Evolutionary conservation across 306 rosid genomes (phyloP).

Genomic region (Acacia melanoxylon): DNA sequence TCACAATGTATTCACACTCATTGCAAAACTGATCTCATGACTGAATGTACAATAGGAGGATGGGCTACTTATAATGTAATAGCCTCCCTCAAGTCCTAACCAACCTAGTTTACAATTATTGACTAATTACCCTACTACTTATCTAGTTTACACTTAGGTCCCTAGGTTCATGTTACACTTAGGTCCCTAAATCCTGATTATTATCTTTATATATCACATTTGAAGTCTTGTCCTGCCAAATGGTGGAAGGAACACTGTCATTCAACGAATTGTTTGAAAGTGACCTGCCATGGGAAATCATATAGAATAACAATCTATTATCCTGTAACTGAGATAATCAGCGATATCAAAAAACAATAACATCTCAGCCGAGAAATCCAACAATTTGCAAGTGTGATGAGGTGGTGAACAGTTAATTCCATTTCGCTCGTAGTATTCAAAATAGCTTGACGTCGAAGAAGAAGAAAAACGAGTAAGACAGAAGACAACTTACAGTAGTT

Average conservation of each 20-base stretch:
- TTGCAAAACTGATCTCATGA: no score
- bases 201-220: no score
- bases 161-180: no score
- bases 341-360: background rate
- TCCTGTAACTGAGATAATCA: conserved; percentile 16
- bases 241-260: conserved; percentile 63
- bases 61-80: no score
- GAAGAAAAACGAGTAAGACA: conserved; percentile 1
- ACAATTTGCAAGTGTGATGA: background rate
- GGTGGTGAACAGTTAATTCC: background rate
- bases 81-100: no score
- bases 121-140: no score
- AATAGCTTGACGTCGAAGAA: conserved; percentile 6
- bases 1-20: no score
- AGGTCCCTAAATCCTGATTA: no score
- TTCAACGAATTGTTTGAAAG: conserved; percentile 71
- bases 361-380: conserved; percentile 19
- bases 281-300: conserved; percentile 64
- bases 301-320: background rate
- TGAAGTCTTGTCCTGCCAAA: conserved; percentile 62
- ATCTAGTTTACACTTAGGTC: no score
- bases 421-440: conserved; percentile 6
- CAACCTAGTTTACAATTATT: no score
- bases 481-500: conserved; percentile 62
- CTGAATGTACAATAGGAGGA: no score